Evolutionary conservation across 208 protist species (phyloP), one percentile per base, ranked within the genome.

Genomic region (Trypanosomatidae sp.): DNA sequence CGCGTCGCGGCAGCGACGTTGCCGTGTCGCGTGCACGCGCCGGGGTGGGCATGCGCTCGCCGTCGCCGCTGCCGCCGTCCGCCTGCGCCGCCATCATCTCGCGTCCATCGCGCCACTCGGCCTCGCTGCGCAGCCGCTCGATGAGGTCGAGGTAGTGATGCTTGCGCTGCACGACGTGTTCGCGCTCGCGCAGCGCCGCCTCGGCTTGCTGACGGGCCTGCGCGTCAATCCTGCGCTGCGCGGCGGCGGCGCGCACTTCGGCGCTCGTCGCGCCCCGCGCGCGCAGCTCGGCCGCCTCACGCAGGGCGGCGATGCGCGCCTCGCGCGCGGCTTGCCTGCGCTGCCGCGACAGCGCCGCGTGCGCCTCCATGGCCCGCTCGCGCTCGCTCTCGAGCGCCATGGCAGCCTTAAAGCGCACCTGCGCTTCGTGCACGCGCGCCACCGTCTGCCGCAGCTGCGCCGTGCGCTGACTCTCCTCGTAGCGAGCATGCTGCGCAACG

Each of bases 321-420:
- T 67, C 72, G 39, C 67, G 65, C 26, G 58, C 67, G 30, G 43
- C 43, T 13, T 26, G 35, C 30, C 44, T 55, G 10, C 76, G 65
- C 41, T 83, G 63, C 43, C 65, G 58, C 45, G 66, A 51, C 84
- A 92, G 86, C 22, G 39, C 49, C 19, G 53, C 40, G 42, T 92
- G 79, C 15, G 80, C 76, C 56, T 88, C 79, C 6, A 89, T 52
- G 13, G 89, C 33, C 28, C 51, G 40, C 53, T 92, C 73, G 6
- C 84, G 75, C 56, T 88, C 72, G 28, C 61, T 56, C 58, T 92
- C 79, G 48, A 88, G 53, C 48, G 79, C 73, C 76, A 92, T 81
- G 1, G 84, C 70, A 6, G 79, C 70, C 66, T 76, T 79, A 55
- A 92, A 89, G 33, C 78, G 78, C 1, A 92, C 67, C 61, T 89